Conservation (phyloP, 495 filamentous ascomycete species). For the Xylaria sp. region DNA sequence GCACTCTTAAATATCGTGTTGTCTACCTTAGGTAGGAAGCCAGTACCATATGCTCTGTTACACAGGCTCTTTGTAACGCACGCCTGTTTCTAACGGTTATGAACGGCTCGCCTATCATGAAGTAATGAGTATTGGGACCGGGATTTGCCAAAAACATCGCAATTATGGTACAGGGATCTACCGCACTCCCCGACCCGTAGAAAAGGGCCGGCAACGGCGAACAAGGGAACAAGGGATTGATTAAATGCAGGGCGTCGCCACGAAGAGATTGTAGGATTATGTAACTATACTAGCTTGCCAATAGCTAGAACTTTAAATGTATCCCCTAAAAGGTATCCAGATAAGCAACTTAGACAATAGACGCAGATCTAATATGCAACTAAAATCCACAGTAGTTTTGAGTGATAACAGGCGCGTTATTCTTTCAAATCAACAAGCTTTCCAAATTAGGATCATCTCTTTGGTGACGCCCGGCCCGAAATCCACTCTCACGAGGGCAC, state of each 20-base stretch:
- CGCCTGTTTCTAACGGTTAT: background rate
- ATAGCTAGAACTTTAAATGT: background rate
- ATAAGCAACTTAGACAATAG: background rate
- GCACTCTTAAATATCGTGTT: background rate
- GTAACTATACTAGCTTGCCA: background rate
- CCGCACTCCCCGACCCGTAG: background rate
- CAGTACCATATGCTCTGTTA: background rate
- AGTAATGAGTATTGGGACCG: background rate
- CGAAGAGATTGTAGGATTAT: background rate
- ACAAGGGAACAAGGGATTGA: background rate
- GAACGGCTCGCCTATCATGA: background rate
- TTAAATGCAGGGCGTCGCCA: background rate
- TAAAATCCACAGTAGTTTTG: background rate
- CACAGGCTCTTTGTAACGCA: background rate
- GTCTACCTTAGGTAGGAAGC: background rate
- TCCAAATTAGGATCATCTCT: slow-evolving; percentile 23
- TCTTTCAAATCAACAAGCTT: background rate
- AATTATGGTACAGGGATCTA: slow-evolving; percentile 2
- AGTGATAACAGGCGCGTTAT: background rate
- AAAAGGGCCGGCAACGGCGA: background rate
- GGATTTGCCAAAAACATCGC: background rate
- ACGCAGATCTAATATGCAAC: background rate
- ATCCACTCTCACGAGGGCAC: slow-evolving; percentile 1
- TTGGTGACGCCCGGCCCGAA: slow-evolving; percentile 19
- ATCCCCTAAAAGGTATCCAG: background rate